Evolutionary conservation across 1,284 basidiomycete species (phyloP).

Genomic region (Ustilago xerochloae): DNA sequence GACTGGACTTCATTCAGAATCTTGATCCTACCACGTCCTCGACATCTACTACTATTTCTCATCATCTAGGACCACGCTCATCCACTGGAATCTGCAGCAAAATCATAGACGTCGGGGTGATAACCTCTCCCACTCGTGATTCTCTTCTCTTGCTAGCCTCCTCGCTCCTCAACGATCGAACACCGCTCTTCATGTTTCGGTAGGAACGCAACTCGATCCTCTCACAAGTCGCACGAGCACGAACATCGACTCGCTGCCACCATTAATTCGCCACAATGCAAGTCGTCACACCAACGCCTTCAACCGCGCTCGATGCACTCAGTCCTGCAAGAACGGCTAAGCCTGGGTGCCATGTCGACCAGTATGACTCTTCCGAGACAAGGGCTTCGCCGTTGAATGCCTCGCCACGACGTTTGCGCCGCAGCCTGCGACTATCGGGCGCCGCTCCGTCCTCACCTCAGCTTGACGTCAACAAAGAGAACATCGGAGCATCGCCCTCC

Average conservation of each 20-base stretch:
- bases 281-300: slow-evolving; percentile 4
- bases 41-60: background rate
- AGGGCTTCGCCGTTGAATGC: slow-evolving; percentile 9
- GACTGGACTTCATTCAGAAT: slow-evolving; percentile 2
- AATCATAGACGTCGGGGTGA: too few relatives aligned
- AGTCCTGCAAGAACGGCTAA: background rate
- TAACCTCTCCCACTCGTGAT: too few relatives aligned
- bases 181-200: too few relatives aligned
- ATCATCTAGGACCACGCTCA: background rate
- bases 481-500: background rate
- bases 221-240: too few relatives aligned
- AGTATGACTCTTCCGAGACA: background rate
- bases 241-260: background rate
- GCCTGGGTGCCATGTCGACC: background rate
- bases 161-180: too few relatives aligned
- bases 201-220: too few relatives aligned
- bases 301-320: background rate
- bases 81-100: background rate
- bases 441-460: slow-evolving; percentile 16
- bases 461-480: slow-evolving; percentile 24
- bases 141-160: too few relatives aligned
- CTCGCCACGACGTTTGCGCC: slow-evolving; percentile 19
- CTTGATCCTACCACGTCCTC: background rate
- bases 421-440: slow-evolving; percentile 31
- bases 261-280: slow-evolving; percentile 13